These are phyloP conservation scores for Lumnitzera littorea DNA, from an alignment of 345 rosid species.

Conservation along the genomic window DNA sequence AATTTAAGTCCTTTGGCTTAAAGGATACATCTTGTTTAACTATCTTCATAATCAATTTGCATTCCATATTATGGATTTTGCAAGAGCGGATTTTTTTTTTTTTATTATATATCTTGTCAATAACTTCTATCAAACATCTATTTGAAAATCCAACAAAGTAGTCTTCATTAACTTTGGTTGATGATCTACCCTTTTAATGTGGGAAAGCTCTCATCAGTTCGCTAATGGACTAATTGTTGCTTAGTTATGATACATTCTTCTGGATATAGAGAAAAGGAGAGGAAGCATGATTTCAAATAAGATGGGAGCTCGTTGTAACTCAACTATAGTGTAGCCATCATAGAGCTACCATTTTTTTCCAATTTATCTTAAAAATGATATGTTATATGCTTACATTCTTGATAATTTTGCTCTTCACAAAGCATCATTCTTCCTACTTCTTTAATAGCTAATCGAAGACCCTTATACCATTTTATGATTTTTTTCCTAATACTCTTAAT, in stretches of 20 bases:
- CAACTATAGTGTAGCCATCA: slow-evolving; percentile 55
- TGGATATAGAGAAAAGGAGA: slow-evolving; percentile 55
- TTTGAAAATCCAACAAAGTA: slow-evolving; percentile 50
- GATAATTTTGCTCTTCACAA: slow-evolving; percentile 27
- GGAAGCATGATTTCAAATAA: slow-evolving; percentile 56
- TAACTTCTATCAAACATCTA: slow-evolving; percentile 55
- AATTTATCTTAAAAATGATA: slow-evolving; percentile 45
- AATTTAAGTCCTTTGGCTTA: slow-evolving; percentile 17
- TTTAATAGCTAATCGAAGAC: slow-evolving; percentile 59
- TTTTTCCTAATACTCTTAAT: slow-evolving; percentile 32
- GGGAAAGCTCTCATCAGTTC: slow-evolving; percentile 65
- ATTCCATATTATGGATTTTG: slow-evolving; percentile 40
- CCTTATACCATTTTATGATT: slow-evolving; percentile 48
- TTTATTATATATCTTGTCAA: slow-evolving; percentile 40
- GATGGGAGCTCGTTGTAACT: slow-evolving; percentile 70
- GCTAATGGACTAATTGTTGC: slow-evolving; percentile 56
- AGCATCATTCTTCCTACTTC: slow-evolving; percentile 52
- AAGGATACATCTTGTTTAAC: slow-evolving; percentile 40
- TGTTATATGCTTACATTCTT: slow-evolving; percentile 43
- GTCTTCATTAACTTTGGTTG: slow-evolving; percentile 45
- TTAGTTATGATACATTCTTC: slow-evolving; percentile 53
- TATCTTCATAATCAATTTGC: slow-evolving; percentile 25
- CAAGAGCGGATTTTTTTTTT: slow-evolving; percentile 25
- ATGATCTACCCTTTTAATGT: slow-evolving; percentile 29
- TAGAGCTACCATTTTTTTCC: slow-evolving; percentile 28